Base-by-base conservation (phyloP, 2,329 filamentous ascomycete genomes). In the Stachybotrys elegans region DNA sequence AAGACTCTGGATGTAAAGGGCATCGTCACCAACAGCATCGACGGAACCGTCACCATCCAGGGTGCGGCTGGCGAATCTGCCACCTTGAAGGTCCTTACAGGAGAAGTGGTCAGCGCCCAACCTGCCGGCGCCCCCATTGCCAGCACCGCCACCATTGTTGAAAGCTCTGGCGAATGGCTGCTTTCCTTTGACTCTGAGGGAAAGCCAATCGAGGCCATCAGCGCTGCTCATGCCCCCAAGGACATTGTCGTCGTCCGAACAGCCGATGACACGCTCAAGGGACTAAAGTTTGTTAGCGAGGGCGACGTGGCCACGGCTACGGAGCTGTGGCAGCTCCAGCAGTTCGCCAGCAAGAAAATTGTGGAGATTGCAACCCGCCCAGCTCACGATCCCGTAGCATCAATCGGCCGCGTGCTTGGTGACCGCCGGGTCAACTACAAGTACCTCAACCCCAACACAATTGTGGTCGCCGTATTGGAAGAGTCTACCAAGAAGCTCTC, bases 381-480 rank as follows among this genome's bases (percentile, higher is more conserved):
- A 9, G 60, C 77, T 3, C 85, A 92, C 51, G 91, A 98, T 55
- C 89, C 89, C 0, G 83, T 97, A 39, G 92, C 93, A 4, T 97
- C 93, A 1, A 95, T 98, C 54, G 93, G 93, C 9, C 89, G 88
- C 47, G 93, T 97, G 2, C 78, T 98, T 19, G 91, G 90, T 21
- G 86, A 98, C 58, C 81, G 93, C 35, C 84, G 83, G n/a, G 93
- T 98, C 39, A 79, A 92, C 50, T 98, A 98, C 79, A 98, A 98
- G 69, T 97, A 97, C 61, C 71, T 98, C 32, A 95, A 94, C 68
- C 82, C 88, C 1, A 96, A 95, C 65, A 78, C 88, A 6, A 73
- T 90, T 3, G 76, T 97, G 1, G 73, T 95, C 37, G 87, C 86
- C 2, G 75, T 87, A 2, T 68, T 83, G 3, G 75, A 84, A 25